Evolutionary conservation across 345 rosid genomes (phyloP).

Genomic region (Dovyalis caffra): DNA sequence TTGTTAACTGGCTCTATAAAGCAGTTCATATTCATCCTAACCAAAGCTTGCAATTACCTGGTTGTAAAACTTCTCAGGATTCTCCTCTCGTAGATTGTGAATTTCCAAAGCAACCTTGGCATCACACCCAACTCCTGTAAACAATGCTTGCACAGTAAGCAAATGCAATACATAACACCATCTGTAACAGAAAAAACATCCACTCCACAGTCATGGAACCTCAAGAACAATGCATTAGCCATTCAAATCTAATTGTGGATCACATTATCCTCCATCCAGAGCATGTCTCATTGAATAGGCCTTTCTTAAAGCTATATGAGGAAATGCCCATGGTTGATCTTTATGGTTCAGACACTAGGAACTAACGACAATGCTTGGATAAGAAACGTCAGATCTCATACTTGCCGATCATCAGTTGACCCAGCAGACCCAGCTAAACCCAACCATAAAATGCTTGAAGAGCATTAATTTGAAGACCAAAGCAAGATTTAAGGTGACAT

Average conservation of each 20-base stretch:
- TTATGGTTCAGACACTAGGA: neutral
- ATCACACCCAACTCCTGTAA: conserved; percentile 80
- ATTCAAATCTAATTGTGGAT: neutral
- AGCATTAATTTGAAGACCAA: neutral
- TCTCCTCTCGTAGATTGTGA: conserved; percentile 74
- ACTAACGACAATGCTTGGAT: neutral
- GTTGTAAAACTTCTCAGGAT: conserved; percentile 77
- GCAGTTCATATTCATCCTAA: neutral
- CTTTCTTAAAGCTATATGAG: neutral
- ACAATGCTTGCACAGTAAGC: conserved; percentile 8
- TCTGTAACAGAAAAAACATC: conserved; percentile 1
- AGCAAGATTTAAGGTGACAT: neutral
- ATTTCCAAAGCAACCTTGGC: conserved; percentile 88
- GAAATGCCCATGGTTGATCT: neutral
- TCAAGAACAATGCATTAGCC: neutral
- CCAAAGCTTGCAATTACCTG: conserved; percentile 42
- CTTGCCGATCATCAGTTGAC: neutral
- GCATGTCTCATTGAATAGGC: neutral
- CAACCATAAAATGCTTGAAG: neutral
- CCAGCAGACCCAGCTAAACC: no score
- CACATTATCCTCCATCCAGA: neutral
- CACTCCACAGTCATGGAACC: neutral
- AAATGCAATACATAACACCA: neutral
- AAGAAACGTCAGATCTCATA: neutral
- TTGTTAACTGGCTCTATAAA: neutral